phyloP scores from a whole-genome alignment of 2,329 filamentous ascomycete species.

The Phialophora macrospora region DNA sequence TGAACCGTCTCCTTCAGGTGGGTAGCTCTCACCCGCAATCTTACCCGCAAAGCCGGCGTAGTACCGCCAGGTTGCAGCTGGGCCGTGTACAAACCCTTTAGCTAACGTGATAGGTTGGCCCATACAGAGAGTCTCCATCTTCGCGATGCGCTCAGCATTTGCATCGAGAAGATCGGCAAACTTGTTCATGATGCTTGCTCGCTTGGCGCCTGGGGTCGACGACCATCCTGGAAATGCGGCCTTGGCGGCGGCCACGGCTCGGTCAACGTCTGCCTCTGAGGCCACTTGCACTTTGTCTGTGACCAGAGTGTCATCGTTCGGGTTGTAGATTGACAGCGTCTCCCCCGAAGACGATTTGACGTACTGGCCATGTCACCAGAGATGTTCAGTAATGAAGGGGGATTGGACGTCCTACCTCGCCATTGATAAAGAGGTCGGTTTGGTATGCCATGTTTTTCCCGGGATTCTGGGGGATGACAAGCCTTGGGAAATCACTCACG shows the following conservation, averaged over 20 bases:
- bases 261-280: conserved; percentile 43
- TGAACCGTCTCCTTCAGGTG: conserved; percentile 39
- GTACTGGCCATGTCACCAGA: conserved; percentile 41
- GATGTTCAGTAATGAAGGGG: neutral
- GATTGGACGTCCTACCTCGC: conserved; percentile 38
- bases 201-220: conserved; percentile 39
- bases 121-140: conserved; percentile 78
- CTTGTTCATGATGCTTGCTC: conserved; percentile 40
- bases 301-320: conserved; percentile 40
- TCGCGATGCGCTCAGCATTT: conserved; percentile 65
- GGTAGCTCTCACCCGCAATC: conserved; percentile 69
- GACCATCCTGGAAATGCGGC: conserved; percentile 44
- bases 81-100: conserved; percentile 27
- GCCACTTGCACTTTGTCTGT: conserved; percentile 38
- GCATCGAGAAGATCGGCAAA: conserved; percentile 64
- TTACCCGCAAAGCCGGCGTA: conserved; percentile 83
- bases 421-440: conserved; percentile 55
- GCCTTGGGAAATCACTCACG: neutral
- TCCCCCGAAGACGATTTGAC: conserved; percentile 46
- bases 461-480: neutral
- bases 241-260: conserved; percentile 46
- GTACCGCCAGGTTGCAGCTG: conserved; percentile 58
- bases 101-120: conserved; percentile 74
- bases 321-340: conserved; percentile 47
- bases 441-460: conserved; percentile 55